Evolutionary conservation across 129 eudicot genomes (phyloP).

Genomic region (sunflower (Helianthus annuus)): DNA sequence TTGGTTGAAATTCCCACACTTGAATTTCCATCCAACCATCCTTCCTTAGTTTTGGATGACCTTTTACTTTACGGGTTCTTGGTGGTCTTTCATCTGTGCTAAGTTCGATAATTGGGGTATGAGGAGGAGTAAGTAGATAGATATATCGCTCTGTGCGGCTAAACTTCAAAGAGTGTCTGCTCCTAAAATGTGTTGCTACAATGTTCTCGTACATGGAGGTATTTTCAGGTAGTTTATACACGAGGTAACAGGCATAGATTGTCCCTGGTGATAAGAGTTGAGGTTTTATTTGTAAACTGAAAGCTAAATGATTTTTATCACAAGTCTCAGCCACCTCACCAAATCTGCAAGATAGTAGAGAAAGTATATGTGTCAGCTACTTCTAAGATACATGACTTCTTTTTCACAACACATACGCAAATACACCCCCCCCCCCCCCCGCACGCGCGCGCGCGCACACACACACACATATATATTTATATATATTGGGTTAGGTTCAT

Average conservation of each 20-base stretch:
- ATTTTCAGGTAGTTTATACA: conserved; percentile 17
- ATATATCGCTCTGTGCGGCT: neutral
- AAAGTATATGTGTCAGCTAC: neutral
- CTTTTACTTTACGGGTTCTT: conserved; percentile 14
- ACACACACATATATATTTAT: too few species aligned
- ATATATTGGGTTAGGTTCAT: too few species aligned
- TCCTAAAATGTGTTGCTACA: neutral
- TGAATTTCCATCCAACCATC: conserved; percentile 32
- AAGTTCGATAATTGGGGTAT: neutral
- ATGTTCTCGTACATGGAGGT: neutral
- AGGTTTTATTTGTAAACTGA: neutral
- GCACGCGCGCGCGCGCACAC: too few species aligned
- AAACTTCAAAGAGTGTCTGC: neutral
- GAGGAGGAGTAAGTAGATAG: conserved; percentile 7
- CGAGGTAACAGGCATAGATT: conserved; percentile 20
- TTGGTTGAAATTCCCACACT: neutral
- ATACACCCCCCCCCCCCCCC: too few species aligned
- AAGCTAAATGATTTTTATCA: neutral
- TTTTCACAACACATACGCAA: too few species aligned
- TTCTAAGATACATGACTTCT: too few species aligned
- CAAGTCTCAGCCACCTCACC: neutral
- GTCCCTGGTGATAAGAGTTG: neutral
- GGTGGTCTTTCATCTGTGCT: neutral
- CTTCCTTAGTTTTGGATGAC: conserved; percentile 30
- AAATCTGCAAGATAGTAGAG: conserved; percentile 4